These are phyloP conservation scores for Clavispora asparagi DNA, from an alignment of 805 yeast species.

Conservation along the genomic window DNA sequence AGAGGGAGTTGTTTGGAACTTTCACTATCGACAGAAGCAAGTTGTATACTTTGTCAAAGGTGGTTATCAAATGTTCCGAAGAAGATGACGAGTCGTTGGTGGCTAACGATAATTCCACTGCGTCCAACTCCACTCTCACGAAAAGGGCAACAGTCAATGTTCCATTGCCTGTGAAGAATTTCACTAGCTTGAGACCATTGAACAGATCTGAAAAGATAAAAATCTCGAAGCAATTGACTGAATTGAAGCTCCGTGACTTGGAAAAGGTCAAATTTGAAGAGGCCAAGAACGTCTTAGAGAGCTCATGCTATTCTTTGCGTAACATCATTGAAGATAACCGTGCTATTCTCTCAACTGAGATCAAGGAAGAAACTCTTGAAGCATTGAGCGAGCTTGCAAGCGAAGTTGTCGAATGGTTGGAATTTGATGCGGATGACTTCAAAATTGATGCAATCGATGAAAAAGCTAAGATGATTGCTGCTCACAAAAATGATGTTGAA, in stretches of 20 bases:
- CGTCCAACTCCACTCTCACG: conserved; percentile 10
- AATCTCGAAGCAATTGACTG: conserved; percentile 44
- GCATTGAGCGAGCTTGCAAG: conserved; percentile 27
- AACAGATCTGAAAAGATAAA: conserved; percentile 36
- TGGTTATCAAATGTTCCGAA: conserved; percentile 41
- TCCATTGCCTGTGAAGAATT: conserved; percentile 43
- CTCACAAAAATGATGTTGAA: conserved; percentile 20
- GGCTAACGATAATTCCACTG: conserved; percentile 4
- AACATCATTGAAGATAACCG: conserved; percentile 52
- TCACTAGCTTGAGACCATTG: conserved; percentile 32
- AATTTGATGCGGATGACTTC: conserved; percentile 59
- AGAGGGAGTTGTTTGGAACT: conserved; percentile 30
- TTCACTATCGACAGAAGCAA: conserved; percentile 46
- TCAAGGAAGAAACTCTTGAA: conserved; percentile 36
- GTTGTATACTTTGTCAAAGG: conserved; percentile 40
- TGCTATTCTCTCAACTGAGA: conserved; percentile 29
- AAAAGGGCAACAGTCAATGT: conserved; percentile 17
- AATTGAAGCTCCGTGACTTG: conserved; percentile 51
- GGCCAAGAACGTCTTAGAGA: conserved; percentile 65
- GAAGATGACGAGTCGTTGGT: conserved; percentile 12
- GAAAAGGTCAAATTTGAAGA: conserved; percentile 52
- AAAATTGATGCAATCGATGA: conserved; percentile 21
- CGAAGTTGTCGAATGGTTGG: conserved; percentile 71
- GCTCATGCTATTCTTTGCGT: conserved; percentile 65
- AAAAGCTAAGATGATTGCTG: conserved; percentile 19